A percentile compares a stretch with the other conserved stretches of the same genome.
Conservation (phyloP, 176 grass and related monocot species). For the Echinochloa phyllopogon region DNA sequence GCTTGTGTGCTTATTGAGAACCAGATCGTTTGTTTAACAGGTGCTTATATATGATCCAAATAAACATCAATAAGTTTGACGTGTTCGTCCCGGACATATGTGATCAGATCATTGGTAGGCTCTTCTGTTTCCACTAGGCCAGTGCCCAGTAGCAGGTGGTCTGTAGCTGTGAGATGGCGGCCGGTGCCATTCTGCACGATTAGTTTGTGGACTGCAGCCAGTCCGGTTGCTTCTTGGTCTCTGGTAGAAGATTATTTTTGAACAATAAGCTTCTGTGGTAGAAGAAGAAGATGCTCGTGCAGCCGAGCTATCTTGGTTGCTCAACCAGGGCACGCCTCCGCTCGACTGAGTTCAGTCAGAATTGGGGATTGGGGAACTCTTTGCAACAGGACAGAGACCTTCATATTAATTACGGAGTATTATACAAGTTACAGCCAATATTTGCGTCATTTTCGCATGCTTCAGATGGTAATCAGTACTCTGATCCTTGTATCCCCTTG, state of each 20-base stretch:
- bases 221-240: not conserved
- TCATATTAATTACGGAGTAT: too few relatives aligned
- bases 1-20: constrained; percentile 2
- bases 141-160: not conserved
- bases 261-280: not conserved
- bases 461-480: too few relatives aligned
- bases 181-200: not conserved
- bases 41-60: constrained; percentile 13
- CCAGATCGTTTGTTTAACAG: not conserved
- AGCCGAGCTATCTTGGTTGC: too few relatives aligned
- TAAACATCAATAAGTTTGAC: not conserved
- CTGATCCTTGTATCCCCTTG: too few relatives aligned
- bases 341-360: not conserved
- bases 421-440: too few relatives aligned
- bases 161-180: not conserved
- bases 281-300: not conserved
- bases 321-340: not conserved
- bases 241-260: not conserved
- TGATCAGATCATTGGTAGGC: not conserved
- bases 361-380: not conserved
- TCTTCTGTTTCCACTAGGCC: not conserved
- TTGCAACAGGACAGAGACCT: not conserved
- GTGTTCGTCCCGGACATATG: not conserved
- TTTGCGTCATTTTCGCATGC: too few relatives aligned
- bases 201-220: not conserved